Base-by-base conservation (phyloP, 73 alveolate species). In the Paramecium biaurelia region DNA sequence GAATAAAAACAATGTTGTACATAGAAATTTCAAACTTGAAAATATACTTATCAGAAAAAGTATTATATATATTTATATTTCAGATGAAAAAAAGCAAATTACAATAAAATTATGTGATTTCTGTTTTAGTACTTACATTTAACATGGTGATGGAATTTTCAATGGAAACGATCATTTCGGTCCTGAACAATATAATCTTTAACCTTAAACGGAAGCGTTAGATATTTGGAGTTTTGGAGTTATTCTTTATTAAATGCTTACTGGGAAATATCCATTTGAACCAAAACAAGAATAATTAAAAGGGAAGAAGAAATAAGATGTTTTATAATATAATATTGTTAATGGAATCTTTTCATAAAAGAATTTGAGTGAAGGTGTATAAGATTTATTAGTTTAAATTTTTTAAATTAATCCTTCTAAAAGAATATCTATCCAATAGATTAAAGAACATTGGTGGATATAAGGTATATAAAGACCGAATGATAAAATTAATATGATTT, bases 141-240 rank as follows among this genome's bases (percentile, higher is more conserved):
- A 23, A 24, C 76, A 58, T 20, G 42, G 20, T 0, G 38, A 58
- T 2, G 76, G 76, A 3, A 28, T 58, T 10, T 58, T 58, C 3
- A 58, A 58, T 58, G 76, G 76, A 6, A 58, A 58, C 21, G 76
- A 58, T 58, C 34, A 24, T 11, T 58, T 58, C 9, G 76, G 76
- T 4, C 76, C 76, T 24, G 76, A 58, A 28, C 18, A 58, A 28
- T 58, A 9, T 58, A 58, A 58, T 58, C 76, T 58, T 0, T 23
- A 58, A 58, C 43, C 76, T 2, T 28, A 58, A 9, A 58, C 76
- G 2, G 76, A 58, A 23, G 34, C 76, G 7, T 14, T 95, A 23
- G 99, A 96, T 89, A 93, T 92, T 20, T 96, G 99, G 99, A 92
- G 97, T 9, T 49, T 96, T 12, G 99, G 99, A 20, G 95, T 95